A percentile compares a stretch with the other conserved stretches of the same genome.
Conservation (phyloP, 2,329 filamentous ascomycete species). For the Stylonectria norvegica region DNA sequence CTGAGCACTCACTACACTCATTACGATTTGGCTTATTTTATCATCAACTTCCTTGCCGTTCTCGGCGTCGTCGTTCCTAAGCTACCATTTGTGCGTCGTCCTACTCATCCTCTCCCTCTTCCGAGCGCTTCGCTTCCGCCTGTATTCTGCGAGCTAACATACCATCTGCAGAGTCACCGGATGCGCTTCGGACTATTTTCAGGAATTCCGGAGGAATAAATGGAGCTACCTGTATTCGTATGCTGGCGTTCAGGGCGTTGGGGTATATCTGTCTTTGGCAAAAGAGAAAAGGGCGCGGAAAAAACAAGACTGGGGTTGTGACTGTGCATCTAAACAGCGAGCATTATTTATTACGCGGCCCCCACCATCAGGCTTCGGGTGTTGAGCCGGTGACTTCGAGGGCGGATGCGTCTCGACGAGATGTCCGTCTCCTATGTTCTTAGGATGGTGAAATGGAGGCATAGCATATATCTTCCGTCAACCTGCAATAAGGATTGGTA, state of each 20-base stretch:
- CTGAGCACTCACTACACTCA: constrained; percentile 98
- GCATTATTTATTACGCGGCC: constrained; percentile 33
- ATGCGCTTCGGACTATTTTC: constrained; percentile 75
- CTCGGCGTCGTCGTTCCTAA: constrained; percentile 94
- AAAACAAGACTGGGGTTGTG: constrained; percentile 21
- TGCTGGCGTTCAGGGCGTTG: constrained; percentile 25
- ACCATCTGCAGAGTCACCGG: constrained; percentile 61
- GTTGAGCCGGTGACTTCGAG: constrained; percentile 21
- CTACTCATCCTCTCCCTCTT: neutral
- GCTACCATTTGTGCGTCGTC: constrained; percentile 76
- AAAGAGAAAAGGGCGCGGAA: constrained; percentile 21
- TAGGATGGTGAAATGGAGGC: no score
- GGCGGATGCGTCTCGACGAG: no score
- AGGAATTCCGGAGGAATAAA: constrained; percentile 56
- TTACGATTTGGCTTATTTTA: constrained; percentile 95
- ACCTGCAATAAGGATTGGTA: no score
- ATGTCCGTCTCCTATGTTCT: no score
- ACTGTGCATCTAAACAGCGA: constrained; percentile 34
- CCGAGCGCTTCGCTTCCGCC: neutral
- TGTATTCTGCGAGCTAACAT: constrained; percentile 23
- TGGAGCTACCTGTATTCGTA: constrained; percentile 18
- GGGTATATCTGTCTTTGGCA: constrained; percentile 20
- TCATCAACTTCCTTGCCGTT: constrained; percentile 92
- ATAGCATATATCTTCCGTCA: no score
- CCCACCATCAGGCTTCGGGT: constrained; percentile 25